Base-by-base conservation (phyloP, 306 rosid species). In the Cucurbita maxima region DNA sequence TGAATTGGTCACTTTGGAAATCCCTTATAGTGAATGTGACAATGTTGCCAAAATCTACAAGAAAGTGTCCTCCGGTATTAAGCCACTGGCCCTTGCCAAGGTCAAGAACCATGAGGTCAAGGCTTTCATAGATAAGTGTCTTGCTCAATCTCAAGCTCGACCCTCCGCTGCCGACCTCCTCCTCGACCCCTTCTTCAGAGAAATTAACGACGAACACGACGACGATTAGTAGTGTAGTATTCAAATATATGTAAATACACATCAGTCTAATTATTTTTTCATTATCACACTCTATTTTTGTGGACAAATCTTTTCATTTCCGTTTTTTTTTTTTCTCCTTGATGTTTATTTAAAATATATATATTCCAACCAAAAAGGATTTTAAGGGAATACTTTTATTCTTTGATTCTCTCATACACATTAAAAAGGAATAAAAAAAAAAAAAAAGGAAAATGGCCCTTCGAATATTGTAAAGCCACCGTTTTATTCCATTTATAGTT, bases 21-120 rank as follows among this genome's bases (percentile, higher is more conserved):
- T 93, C 66, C 97, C 98, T 16, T 93, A 93, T 16, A 84, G 89
- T 16, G 98, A 90, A 41, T 93, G 98, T 71, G 92, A 90, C 83
- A 93, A 77, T 71, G 86, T 93, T 77, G 98, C 90, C 0, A 86
- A 86, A 73, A 93, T 93, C 22, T 93, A 93, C 74, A 90, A 75
- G 79, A 93, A 90, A 76, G 98, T 93, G 1, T 71, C 84, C 25
- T 81, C 96, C 0, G 97, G 98, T 5, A 71, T 88, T 14, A 90
- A 91, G 47, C 98, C 98, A 25, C 77, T 73, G 25, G 87, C 96
- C 7, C 34, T 90, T 58, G 76, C 70, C 78, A 90, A 93, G 81
- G 81, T 93, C 37, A 80, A 74, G n/a, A 88, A 90, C 75, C 50
- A 72, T 3, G 88, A 90, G 25, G 90, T 87, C 10, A 84, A 53